phyloP scores from a whole-genome alignment of 345 rosid species.

The Excoecaria agallocha region DNA sequence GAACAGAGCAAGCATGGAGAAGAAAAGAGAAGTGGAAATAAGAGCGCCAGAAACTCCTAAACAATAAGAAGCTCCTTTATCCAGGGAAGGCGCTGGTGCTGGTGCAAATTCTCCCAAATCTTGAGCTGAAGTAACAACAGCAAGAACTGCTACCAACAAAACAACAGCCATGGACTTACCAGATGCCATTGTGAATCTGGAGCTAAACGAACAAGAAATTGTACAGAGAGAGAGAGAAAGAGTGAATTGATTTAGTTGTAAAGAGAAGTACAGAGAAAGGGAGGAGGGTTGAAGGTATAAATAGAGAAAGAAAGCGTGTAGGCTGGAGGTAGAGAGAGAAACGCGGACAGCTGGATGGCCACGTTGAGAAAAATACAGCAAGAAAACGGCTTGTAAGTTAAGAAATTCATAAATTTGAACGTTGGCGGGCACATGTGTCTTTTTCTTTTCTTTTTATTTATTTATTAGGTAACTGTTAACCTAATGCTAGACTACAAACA shows the following conservation, averaged over 20 bases:
- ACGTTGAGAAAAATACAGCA: constrained; percentile 2
- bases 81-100: constrained; percentile 13
- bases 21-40: too few species aligned
- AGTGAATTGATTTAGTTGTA: background rate
- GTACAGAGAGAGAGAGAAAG: background rate
- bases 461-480: too few species aligned
- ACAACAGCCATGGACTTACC: constrained; percentile 1
- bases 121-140: constrained; percentile 4
- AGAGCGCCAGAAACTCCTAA: too few species aligned
- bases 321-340: background rate
- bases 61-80: too few species aligned
- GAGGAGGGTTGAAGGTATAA: background rate
- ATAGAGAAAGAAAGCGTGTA: constrained; percentile 6
- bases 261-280: background rate
- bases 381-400: constrained; percentile 10
- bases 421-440: background rate
- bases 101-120: constrained; percentile 12
- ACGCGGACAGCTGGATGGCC: constrained; percentile 21
- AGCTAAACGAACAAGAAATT: too few species aligned
- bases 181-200: constrained; percentile 6
- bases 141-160: constrained; percentile 1
- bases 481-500: too few species aligned
- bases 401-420: background rate
- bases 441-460: too few species aligned
- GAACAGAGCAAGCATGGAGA: too few species aligned